Base-by-base conservation (phyloP, 2,329 filamentous ascomycete genomes). In the Colletotrichum sp. region DNA sequence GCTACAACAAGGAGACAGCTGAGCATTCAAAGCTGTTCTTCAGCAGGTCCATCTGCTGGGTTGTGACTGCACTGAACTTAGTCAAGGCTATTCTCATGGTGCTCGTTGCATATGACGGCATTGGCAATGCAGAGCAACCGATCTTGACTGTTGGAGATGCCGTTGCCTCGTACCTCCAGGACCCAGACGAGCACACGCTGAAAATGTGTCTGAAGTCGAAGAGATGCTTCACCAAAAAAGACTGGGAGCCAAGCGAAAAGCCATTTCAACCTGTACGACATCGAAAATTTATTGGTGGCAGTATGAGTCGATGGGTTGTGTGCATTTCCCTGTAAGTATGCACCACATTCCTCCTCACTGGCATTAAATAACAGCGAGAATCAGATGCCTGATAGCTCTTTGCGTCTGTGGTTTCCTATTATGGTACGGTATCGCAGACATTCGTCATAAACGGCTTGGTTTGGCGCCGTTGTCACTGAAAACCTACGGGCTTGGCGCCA, bases 201-300 rank as follows among this genome's bases (percentile, higher is more conserved):
- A 54, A 1, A 1, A 54, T 54, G 47, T 54, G 47, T 24, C 47
- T 54, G 1, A 54, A 54, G 47, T 54, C 47, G 11, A 54, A 54
- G 47, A 54, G 0, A 13, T 54, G 47, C 11, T 21, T 54, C 5
- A 4, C n/a, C 47, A 8, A 54, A 1, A 13, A 6, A 2, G 1
- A 54, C 7, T 54, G 47, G 47, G n/a, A n/a, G 21, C 47, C 47
- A 3, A 0, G 9, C 2, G 0, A n/a, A 15, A 12, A 54, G 1
- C 11, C 0, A 9, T 54, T 54, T 24, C 1, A 54, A 3, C 0
- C 47, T 24, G 24, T 0, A 1, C 9, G 47, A 4, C 47, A 54
- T 9, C 9, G 47, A 12, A 54, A 54, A 1, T 54, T n/a, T 3
- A 54, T 4, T 1, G n/a, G 9, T 3, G 47, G 0, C 0, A 54